phyloP scores from a whole-genome alignment of 2,329 filamentous ascomycete species.

The Talaromyces verruculosus region DNA sequence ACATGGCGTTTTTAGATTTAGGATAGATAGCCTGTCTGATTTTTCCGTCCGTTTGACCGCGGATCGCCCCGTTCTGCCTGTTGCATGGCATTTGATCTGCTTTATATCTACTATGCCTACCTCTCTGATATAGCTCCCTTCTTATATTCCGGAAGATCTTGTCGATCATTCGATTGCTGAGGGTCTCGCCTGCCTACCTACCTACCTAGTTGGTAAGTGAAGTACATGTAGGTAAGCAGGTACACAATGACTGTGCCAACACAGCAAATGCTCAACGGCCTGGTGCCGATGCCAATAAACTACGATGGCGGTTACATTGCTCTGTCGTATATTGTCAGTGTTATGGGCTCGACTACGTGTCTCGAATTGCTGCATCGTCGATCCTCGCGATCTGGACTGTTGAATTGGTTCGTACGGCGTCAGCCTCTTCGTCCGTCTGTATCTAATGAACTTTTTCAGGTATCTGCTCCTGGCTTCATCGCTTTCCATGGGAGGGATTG shows the following conservation, averaged over 20 bases:
- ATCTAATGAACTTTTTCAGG: conserved; percentile 39
- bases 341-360: conserved; percentile 73
- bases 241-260: conserved; percentile 13
- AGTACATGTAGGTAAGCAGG: conserved; percentile 9
- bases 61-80: background rate
- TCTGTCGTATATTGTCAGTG: conserved; percentile 68
- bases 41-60: background rate
- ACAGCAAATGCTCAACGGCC: conserved; percentile 17
- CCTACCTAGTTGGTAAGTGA: background rate
- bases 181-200: background rate
- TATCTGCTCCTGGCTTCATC: conserved; percentile 64
- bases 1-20: conserved; percentile 6
- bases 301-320: conserved; percentile 58
- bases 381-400: conserved; percentile 65
- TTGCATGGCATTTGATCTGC: background rate
- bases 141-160: background rate
- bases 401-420: conserved; percentile 62
- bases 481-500: conserved; percentile 70
- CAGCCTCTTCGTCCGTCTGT: background rate
- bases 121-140: background rate
- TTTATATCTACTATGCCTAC: background rate
- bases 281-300: conserved; percentile 15
- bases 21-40: background rate
- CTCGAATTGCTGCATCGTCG: conserved; percentile 78
- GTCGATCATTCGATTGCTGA: background rate